phyloP scores from a whole-genome alignment of 129 eudicot genomes.

The Rutidosis leptorrhynchoides region DNA sequence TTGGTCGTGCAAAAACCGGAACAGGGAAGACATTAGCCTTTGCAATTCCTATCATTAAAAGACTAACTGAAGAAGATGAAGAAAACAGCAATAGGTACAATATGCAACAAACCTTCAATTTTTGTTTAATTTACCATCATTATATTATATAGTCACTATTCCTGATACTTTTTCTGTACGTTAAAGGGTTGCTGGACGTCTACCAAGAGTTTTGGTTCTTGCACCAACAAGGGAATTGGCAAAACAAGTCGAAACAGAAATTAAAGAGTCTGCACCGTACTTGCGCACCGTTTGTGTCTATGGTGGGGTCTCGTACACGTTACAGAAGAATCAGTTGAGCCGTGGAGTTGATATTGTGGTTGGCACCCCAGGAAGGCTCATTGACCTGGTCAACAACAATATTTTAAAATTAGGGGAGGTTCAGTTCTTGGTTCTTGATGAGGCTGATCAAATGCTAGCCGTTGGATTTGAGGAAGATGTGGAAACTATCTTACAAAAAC shows the following conservation, averaged over 20 bases:
- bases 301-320: slow-evolving; percentile 81
- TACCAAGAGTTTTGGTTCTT: slow-evolving; percentile 78
- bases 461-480: slow-evolving; percentile 99
- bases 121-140: too few species aligned
- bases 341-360: slow-evolving; percentile 97
- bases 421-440: slow-evolving; percentile 88
- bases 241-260: slow-evolving; percentile 91
- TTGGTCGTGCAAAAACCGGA: slow-evolving; percentile 97
- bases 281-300: slow-evolving; percentile 87
- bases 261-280: slow-evolving; percentile 89
- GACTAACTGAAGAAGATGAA: slow-evolving; percentile 52
- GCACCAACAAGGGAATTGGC: slow-evolving; percentile 97
- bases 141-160: not conserved
- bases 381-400: slow-evolving; percentile 72
- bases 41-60: slow-evolving; percentile 81
- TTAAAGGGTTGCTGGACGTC: slow-evolving; percentile 66
- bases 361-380: slow-evolving; percentile 94
- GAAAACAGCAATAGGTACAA: slow-evolving; percentile 58
- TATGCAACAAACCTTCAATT: not conserved
- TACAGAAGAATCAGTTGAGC: slow-evolving; percentile 62
- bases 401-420: slow-evolving; percentile 72
- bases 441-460: slow-evolving; percentile 98
- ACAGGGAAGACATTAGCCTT: slow-evolving; percentile 94
- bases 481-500: slow-evolving; percentile 60
- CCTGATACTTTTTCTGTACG: not conserved